Base-by-base conservation (phyloP, 1,284 basidiomycete genomes). In the Pyrrhoderma noxium region DNA sequence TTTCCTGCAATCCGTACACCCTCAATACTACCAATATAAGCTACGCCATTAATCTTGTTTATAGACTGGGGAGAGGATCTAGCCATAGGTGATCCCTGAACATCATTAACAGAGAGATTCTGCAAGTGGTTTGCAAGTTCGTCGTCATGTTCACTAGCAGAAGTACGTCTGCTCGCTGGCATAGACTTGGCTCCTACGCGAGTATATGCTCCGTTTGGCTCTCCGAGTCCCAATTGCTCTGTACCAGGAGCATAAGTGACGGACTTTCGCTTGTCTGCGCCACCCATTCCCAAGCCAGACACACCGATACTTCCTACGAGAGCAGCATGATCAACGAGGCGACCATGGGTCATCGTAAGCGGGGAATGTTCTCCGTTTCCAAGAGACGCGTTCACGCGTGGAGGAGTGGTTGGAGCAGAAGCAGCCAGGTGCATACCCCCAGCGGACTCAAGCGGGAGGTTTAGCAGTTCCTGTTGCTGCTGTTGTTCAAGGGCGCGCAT, bases 401-500 rank as follows among this genome's bases (percentile, higher is more conserved):
- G 89, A 16, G 86, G 88, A 0, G 85, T 90, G 3, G 86, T 89
- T 9, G 86, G 86, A 1, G 87, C 87, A 7, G 88, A 89, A 50
- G 85, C 82, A 9, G 88, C 88, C 27, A 89, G 62, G 58, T 85
- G 82, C 63, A 82, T 80, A 9, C 81, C 61, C 44, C 68, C 70
- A 49, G 61, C 55, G 49, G 63, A 67, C 53, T 87, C 85, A 59
- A 77, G 74, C 18, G 86, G 85, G 58, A 89, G 76, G 57, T 62
- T 79, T 58, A 92, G 79, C 37, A 90, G 75, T 65, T 86, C 89
- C 64, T 91, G 85, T 16, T 85, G 83, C 68, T 96, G 93, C 65
- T 93, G 86, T 60, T 90, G 88, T 68, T 96, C 93, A 55, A 96
- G 77, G 58, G 78, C 83, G 50, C 85, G 82, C 87, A 95, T 94